Evolutionary conservation across 208 protist species (phyloP).

Genomic region (Acanthamoeba sp.): DNA sequence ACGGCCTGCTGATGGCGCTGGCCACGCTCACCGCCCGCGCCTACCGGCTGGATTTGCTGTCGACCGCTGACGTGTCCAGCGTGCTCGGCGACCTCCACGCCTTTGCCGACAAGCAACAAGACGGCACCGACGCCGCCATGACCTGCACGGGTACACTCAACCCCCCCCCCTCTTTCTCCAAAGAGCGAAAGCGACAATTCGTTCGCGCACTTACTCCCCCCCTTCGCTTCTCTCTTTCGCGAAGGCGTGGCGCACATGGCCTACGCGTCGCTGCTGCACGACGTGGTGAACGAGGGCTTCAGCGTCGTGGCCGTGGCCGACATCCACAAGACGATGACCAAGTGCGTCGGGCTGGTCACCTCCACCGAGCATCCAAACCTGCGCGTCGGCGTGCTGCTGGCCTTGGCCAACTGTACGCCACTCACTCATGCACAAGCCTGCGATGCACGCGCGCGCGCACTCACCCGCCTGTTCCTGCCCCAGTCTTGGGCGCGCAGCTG

Average conservation of each 20-base stretch:
- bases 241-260: constrained; percentile 41
- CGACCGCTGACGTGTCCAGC: background rate
- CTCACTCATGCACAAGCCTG: background rate
- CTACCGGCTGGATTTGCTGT: constrained; percentile 47
- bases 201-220: background rate
- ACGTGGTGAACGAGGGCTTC: constrained; percentile 49
- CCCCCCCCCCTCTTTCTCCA: background rate
- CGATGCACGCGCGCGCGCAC: background rate
- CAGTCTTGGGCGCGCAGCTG: constrained; percentile 63
- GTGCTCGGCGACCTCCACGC: constrained; percentile 2
- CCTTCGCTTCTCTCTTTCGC: background rate
- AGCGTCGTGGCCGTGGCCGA: background rate
- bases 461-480: background rate
- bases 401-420: constrained; percentile 52
- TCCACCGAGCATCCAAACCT: constrained; percentile 58
- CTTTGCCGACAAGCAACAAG: constrained; percentile 36
- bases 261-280: constrained; percentile 41
- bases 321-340: background rate
- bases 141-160: constrained; percentile 16
- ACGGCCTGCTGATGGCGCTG: constrained; percentile 28
- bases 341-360: constrained; percentile 23
- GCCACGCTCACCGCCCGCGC: constrained; percentile 62
- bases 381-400: constrained; percentile 15
- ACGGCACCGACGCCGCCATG: constrained; percentile 11
- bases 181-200: background rate